These are phyloP conservation scores for Coleophoma cylindrospora DNA, from an alignment of 2,329 filamentous ascomycete species.

Conservation along the genomic window DNA sequence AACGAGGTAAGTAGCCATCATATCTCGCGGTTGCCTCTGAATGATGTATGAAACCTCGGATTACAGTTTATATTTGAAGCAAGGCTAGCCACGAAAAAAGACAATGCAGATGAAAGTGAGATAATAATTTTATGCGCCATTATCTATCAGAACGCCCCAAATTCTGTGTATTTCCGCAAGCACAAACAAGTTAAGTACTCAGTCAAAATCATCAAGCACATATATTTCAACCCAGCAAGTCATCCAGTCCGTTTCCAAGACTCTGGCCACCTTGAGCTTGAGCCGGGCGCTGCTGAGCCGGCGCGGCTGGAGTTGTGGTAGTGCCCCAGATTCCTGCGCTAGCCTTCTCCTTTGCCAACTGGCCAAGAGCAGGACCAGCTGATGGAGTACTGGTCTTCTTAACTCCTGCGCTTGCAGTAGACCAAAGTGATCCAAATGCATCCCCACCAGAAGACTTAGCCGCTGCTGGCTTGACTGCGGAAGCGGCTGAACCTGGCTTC, in stretches of 20 bases:
- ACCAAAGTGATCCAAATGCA: conserved; percentile 86
- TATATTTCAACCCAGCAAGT: background rate
- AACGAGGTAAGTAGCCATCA: too few species aligned
- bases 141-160: background rate
- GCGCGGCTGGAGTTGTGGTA: conserved; percentile 12
- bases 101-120: too few species aligned
- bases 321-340: conserved; percentile 89
- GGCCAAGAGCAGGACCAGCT: conserved; percentile 76
- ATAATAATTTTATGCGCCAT: background rate
- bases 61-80: too few species aligned
- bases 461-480: conserved; percentile 41
- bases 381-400: conserved; percentile 65
- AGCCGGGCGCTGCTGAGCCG: conserved; percentile 8
- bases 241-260: background rate
- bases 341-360: conserved; percentile 97
- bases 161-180: background rate
- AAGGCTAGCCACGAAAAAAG: too few species aligned
- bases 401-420: conserved; percentile 59
- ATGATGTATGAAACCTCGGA: too few species aligned
- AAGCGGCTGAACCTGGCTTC: conserved; percentile 20
- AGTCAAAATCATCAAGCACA: background rate
- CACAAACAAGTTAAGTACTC: background rate
- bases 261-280: background rate
- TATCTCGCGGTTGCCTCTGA: too few species aligned
- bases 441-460: conserved; percentile 64